Evolutionary conservation across 2,329 filamentous ascomycete species (phyloP).

Genomic region (Arthrobotrys pseudoclavata): DNA sequence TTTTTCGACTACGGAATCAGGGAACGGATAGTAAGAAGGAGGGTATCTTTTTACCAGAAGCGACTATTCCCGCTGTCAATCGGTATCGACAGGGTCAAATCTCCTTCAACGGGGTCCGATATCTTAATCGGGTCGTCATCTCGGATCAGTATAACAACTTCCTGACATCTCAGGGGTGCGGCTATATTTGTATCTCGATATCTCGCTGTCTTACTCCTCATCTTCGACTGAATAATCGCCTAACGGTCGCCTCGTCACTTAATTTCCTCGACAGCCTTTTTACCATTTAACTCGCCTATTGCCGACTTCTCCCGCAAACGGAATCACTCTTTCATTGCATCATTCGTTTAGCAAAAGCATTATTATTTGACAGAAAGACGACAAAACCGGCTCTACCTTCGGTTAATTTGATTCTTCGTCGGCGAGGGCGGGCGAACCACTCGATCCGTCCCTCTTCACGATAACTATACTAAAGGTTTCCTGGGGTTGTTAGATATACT

Average conservation of each 20-base stretch:
- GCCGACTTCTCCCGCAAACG: constrained; percentile 29
- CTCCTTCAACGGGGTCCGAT: constrained; percentile 13
- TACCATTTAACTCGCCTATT: not conserved
- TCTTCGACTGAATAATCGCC: constrained; percentile 35
- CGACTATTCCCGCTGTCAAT: constrained; percentile 28
- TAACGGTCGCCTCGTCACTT: constrained; percentile 9
- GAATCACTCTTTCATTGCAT: constrained; percentile 9
- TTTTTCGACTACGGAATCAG: not conserved
- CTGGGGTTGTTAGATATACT: constrained; percentile 17
- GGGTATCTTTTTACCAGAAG: not conserved
- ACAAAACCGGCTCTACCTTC: constrained; percentile 47
- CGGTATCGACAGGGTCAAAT: constrained; percentile 26
- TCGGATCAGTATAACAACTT: constrained; percentile 18
- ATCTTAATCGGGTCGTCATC: constrained; percentile 20
- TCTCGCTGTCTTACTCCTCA: constrained; percentile 24
- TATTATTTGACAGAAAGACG: constrained; percentile 6
- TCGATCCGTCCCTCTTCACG: constrained; percentile 30
- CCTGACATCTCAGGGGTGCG: constrained; percentile 12
- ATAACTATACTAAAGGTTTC: constrained; percentile 45
- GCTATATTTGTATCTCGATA: constrained; percentile 1
- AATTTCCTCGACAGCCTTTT: constrained; percentile 14
- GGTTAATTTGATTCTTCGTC: constrained; percentile 35
- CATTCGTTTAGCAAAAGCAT: not conserved
- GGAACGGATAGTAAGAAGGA: not conserved
- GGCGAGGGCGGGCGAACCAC: constrained; percentile 17